phyloP scores from a whole-genome alignment of 306 rosid genomes.

The Senna tora region DNA sequence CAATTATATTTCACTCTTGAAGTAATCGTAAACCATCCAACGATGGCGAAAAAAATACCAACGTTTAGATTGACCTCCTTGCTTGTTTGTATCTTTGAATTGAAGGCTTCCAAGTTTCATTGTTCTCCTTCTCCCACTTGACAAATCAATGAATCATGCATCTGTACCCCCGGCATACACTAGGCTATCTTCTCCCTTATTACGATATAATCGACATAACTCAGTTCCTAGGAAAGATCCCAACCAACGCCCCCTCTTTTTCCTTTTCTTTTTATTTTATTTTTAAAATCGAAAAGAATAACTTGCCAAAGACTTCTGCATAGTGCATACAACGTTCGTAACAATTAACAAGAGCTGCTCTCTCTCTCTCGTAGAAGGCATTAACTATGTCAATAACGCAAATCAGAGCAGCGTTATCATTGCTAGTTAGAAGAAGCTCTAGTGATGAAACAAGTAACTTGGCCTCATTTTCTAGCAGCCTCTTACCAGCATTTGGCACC shows the following conservation, averaged over 20 bases:
- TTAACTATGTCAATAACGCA: slow-evolving; percentile 29
- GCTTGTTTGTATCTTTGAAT: slow-evolving; percentile 5
- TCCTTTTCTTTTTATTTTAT: slow-evolving; percentile 16
- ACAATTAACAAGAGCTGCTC: slow-evolving; percentile 35
- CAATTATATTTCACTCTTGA: not conserved
- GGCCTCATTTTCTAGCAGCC: slow-evolving; percentile 70
- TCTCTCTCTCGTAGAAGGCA: not conserved
- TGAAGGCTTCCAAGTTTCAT: not conserved
- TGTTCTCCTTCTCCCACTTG: slow-evolving; percentile 20
- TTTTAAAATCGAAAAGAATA: slow-evolving; percentile 1
- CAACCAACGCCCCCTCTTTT: slow-evolving; percentile 27
- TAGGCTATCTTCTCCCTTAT: slow-evolving; percentile 35
- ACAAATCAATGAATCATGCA: slow-evolving; percentile 33
- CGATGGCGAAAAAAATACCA: not conserved
- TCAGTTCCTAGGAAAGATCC: slow-evolving; percentile 33
- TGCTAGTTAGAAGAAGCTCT: slow-evolving; percentile 57
- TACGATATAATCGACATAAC: not conserved
- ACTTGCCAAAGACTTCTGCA: slow-evolving; percentile 20
- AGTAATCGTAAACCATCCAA: not conserved
- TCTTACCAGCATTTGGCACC: slow-evolving; percentile 77
- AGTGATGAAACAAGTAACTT: slow-evolving; percentile 60
- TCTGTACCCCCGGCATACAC: not conserved
- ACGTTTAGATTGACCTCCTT: no score
- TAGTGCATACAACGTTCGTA: slow-evolving; percentile 30
- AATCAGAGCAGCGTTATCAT: slow-evolving; percentile 48